Evolutionary conservation across 306 rosid genomes (phyloP), one percentile per base, ranked within the genome.

Genomic region (Pterocarpus santalinus): DNA sequence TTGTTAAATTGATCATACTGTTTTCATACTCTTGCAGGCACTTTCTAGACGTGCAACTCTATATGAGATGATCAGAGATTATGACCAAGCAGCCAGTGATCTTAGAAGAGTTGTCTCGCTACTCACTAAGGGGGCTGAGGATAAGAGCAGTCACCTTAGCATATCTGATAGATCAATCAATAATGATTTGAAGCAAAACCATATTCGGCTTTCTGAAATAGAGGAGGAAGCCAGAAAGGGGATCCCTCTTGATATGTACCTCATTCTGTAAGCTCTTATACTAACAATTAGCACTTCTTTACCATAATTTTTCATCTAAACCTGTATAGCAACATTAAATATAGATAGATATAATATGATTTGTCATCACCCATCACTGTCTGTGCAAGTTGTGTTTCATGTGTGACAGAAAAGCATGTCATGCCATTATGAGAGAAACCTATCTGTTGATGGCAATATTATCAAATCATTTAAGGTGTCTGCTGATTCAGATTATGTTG

Each of bases 191-290:
- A 93, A 90, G 85, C 98, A 93, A 83, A 80, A 87, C 77, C 88
- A 85, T 68, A 73, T 91, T 78, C 86, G 73, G 60, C 93, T 95
- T 71, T 86, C 89, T 57, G 98, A 91, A 87, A 75, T 91, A 60
- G 98, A 93, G 80, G 97, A 91, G 72, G 99, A 93, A 86, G 91
- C 89, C 58, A 88, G 91, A 89, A 95, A 88, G 85, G 98, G 91
- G 79, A 84, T 82, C 76, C 97, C 98, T 53, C 91, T 89, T 81
- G 92, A 95, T 83, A 88, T 95, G 98, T 95, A 95, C 87, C 94
- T 88, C 77, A 95, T 95, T 77, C 69, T 95, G 99, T 95, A 86
- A 92, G 99, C 65, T 79, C 81, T 62, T 62, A 28, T 7, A 22
- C 28, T 22, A 22, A 22, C 53, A 34, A 16, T 61, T 35, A 28